Base-by-base conservation (phyloP, 1,284 basidiomycete species). In the Lentinula novae-zelandiae region DNA sequence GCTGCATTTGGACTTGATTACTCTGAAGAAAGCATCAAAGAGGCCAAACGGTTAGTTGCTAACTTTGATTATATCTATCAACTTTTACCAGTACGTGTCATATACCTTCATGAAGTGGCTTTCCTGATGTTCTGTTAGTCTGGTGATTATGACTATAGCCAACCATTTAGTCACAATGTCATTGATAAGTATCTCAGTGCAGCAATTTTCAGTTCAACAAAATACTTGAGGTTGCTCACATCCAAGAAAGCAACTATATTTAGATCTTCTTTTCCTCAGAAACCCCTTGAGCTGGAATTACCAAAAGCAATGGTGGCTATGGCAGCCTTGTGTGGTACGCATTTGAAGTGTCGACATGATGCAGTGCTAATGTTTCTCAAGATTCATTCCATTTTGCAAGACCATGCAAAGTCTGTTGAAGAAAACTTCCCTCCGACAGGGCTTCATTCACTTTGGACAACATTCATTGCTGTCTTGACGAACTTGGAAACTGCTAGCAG, bases 261-360 rank as follows among this genome's bases (percentile, higher is more conserved):
- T 20, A 27, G 15, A 17, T 51, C 48, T 15, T 51, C 46, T 12
- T 20, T 51, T 39, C 13, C 17, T 10, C 33, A 38, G 13, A 40
- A 40, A 15, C 57, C 57, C 22, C 22, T 22, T 1, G 22, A 22
- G 22, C 15, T 58, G 48, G 57, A 58, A 36, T 2, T 58, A 12
- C 57, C 57, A n/a, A 58, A 51, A 22, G 57, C 48, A 1, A 58
- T 58, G 57, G 34, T 58, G 5, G 57, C 48, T 17, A 51, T 58
- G 49, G 49, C 57, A 6, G 57, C 12, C 12, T 5, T 58, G 48
- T 39, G 57, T 51, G 13, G 57, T 58, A 31, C n/a, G 57, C 2
- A 1, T 22, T 22, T 22, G 22, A 22, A 22, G 22, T 22, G 22
- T 22, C 22, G 22, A 22, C 22, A 22, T 49, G 10, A 13, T 27